Evolutionary conservation across 2,329 filamentous ascomycete species (phyloP).

Genomic region (Chaetomium globosum): DNA sequence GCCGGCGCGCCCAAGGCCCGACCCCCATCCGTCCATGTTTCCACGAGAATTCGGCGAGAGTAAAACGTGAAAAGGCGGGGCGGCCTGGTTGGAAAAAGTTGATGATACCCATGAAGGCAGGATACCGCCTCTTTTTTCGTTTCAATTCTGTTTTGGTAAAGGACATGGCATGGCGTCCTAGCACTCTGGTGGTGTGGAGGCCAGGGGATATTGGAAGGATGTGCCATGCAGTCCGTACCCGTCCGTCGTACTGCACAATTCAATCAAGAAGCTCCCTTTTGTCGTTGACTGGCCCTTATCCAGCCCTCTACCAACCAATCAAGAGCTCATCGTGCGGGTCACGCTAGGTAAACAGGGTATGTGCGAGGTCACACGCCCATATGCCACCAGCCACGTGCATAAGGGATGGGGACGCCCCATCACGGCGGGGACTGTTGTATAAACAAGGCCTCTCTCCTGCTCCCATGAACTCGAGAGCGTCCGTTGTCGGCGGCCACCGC

Average conservation of each 20-base stretch:
- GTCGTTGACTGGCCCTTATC: constrained; percentile 31
- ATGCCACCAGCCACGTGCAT: constrained; percentile 43
- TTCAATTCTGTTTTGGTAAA: constrained; percentile 21
- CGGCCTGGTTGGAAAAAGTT: constrained; percentile 26
- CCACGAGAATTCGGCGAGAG: constrained; percentile 26
- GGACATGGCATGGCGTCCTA: constrained; percentile 18
- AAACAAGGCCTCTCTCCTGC: constrained; percentile 36
- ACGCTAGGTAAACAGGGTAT: constrained; percentile 14
- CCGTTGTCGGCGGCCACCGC: not conserved
- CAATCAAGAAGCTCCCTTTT: constrained; percentile 32
- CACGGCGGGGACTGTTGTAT: constrained; percentile 37
- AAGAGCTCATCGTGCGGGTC: constrained; percentile 12
- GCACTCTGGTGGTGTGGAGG: constrained; percentile 25
- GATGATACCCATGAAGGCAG: constrained; percentile 33
- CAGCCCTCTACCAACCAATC: constrained; percentile 26
- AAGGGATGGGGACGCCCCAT: constrained; percentile 35
- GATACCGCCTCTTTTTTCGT: constrained; percentile 23
- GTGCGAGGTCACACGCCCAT: constrained; percentile 35
- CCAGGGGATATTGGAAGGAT: constrained; percentile 24
- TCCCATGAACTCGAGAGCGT: constrained; percentile 17
- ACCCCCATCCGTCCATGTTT: not conserved
- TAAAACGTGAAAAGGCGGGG: constrained; percentile 24
- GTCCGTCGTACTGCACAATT: constrained; percentile 27
- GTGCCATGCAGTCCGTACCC: constrained; percentile 25
- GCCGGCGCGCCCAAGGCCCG: not conserved